Base-by-base conservation (phyloP, 805 yeast genomes). In the Grigorovia humatica region DNA sequence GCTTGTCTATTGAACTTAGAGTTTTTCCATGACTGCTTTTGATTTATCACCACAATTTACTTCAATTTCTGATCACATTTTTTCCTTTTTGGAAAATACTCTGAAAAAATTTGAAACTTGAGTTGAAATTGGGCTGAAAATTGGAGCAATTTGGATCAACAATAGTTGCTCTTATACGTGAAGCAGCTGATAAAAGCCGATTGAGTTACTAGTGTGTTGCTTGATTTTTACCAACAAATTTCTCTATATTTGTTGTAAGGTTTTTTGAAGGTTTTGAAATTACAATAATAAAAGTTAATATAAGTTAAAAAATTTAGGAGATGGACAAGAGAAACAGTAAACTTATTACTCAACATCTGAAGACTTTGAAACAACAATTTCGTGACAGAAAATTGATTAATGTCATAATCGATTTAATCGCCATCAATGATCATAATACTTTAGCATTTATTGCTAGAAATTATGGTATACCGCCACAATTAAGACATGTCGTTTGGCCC, bases 401-500 rank as follows among this genome's bases (percentile, higher is more conserved):
- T 23, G 70, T 81, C 23, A 80, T 87, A 56, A 74, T 79, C 44
- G 69, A 73, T 44, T 81, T 80, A 58, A 66, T 89, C 5, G 71
- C 70, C 47, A 72, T 74, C 17, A 79, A 78, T 52, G 85, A 90
- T 61, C 82, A 82, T 52, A 81, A 82, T 47, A 87, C 89, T 0
- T 68, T 90, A 47, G 95, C 97, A 1, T 72, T 80, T 56, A 67
- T 90, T 7, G 91, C 96, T 5, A 75, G 96, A 55, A 89, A 83
- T 57, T 73, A 81, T 52, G 97, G 98, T 2, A 73, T 89, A 29
- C 97, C 97, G 1, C 91, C 95, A 1, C 76, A 81, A 52, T 71
- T 88, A 50, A 75, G 98, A 54, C 81, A 80, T 57, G 73, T 76
- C 52, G 85, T 87, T 8, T 90, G 97, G 97, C 96, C 96, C 1